These are phyloP conservation scores for Leishmania lainsoni DNA, from an alignment of 208 protist genomes.

Conservation along the genomic window DNA sequence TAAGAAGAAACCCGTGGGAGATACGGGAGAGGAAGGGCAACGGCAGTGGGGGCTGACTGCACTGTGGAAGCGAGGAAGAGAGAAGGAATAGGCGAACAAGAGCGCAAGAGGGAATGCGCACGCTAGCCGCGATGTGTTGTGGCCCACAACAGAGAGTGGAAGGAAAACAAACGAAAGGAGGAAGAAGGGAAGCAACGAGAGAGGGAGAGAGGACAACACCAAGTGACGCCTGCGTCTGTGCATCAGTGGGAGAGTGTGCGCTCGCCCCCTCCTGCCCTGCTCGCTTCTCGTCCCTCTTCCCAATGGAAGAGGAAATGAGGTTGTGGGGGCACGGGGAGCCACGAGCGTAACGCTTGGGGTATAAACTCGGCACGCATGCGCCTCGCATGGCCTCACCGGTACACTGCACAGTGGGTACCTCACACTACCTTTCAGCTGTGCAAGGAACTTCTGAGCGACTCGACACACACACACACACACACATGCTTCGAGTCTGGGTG, in stretches of 20 bases:
- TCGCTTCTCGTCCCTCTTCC: background rate
- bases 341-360: background rate
- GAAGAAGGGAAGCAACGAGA: background rate
- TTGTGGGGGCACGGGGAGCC: background rate
- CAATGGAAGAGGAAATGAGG: background rate
- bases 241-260: background rate
- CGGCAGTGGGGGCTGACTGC: background rate
- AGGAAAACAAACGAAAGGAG: background rate
- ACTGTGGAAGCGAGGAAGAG: background rate
- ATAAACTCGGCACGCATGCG: background rate
- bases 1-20: background rate
- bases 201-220: background rate
- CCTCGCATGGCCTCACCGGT: background rate
- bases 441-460: background rate
- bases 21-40: background rate
- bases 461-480: too few relatives aligned
- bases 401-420: background rate
- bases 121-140: background rate
- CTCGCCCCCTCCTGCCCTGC: background rate
- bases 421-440: background rate
- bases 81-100: background rate
- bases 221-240: background rate
- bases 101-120: background rate
- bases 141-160: background rate
- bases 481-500: background rate